These are phyloP conservation scores for Malus hybrid DNA, from an alignment of 331 rosid species.

Conservation along the genomic window DNA sequence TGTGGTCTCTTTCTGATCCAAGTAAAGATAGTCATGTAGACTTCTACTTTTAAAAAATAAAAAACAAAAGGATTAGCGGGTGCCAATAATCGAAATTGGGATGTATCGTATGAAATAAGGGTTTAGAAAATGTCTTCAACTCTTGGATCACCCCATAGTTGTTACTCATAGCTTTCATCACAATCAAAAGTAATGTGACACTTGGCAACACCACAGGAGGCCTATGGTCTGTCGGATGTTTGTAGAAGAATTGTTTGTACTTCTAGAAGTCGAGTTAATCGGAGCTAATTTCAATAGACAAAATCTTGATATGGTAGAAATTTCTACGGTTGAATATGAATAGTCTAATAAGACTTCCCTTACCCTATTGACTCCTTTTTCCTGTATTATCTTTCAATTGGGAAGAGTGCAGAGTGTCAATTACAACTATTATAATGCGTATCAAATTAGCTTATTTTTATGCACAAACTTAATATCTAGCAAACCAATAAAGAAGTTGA, in stretches of 20 bases:
- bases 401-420: neutral
- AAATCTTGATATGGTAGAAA: neutral
- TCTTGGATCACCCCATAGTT: no score
- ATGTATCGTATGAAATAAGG: no score
- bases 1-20: neutral
- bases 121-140: no score
- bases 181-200: neutral
- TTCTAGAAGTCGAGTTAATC: neutral
- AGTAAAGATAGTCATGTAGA: neutral
- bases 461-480: no score
- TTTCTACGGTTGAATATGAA: neutral
- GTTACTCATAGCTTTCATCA: neutral
- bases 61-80: no score
- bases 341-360: neutral
- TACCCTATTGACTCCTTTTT: no score
- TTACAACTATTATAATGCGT: neutral
- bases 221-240: neutral
- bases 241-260: neutral
- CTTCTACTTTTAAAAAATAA: no score
- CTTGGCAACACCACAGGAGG: neutral
- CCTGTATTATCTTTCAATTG: neutral
- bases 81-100: no score
- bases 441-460: neutral
- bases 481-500: neutral
- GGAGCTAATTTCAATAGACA: neutral